Base-by-base conservation (phyloP, 108 stramenopile genomes). In the Skeletonema potamos region DNA sequence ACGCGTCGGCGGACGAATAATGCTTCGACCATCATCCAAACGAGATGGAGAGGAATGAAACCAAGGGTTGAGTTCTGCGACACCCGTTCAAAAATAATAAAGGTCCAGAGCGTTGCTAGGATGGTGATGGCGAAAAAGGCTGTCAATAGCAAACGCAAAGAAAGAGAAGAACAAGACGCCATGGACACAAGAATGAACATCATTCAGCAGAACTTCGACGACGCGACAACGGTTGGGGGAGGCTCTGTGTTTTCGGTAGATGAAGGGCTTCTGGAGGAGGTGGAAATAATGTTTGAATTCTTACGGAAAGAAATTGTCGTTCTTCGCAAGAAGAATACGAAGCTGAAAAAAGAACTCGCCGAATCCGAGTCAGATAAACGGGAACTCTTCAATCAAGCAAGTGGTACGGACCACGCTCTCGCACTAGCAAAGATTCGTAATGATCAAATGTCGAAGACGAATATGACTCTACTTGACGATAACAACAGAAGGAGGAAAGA, bases 1-100 rank as follows among this genome's bases (percentile, higher is more conserved):
- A 43, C 68, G 54, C 83, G 76, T 32, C 68, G 76, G 24, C 73
- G 86, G 37, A 67, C 80, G 8, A 59, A 81, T 6, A 68, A 79
- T 37, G 83, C 64, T 43, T 77, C 91, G 1, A 87, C 84, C 20
- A 24, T 81, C 15, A 89, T 95, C 76, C 93, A 95, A 82, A 86
- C 91, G 15, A 81, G 69, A 69, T 81, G 73, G 73, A 74, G 80
- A 71, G 69, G 73, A 17, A 64, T 41, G 20, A 70, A 81, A 48
- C 80, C 80, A 2, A 56, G 62, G 28, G 30, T 56, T 27, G 20
- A 71, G 9, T 81, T 66, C 62, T 58, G 44, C 39, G 26, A 27
- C 11, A 54, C 55, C n/a, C 73, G 64, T 13, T 26, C 13, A 20
- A 64, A 68, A 41, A 27, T 51, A 4, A 81, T 81, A 33, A 48